Percentiles rank a stretch among this genome's conserved stretches.
These are phyloP conservation scores for Globisporangium radiosum DNA, from an alignment of 352 stramenopile species.

Conservation along the genomic window DNA sequence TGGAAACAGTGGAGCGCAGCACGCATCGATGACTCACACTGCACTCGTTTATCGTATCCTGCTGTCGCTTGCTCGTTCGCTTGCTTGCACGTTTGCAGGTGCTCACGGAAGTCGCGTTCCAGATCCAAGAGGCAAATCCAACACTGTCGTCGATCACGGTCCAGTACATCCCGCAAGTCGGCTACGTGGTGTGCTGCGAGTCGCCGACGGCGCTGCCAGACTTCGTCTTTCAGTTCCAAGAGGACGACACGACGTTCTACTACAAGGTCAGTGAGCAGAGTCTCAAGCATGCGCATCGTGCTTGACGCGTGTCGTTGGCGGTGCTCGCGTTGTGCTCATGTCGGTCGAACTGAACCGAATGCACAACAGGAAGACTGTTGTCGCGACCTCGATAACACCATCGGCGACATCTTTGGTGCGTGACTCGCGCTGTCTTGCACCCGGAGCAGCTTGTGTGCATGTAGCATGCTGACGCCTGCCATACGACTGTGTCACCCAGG, in stretches of 20 bases:
- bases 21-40: too few relatives aligned
- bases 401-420: conserved; percentile 79
- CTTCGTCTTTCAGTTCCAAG: conserved; percentile 86
- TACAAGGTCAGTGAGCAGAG: conserved; percentile 57
- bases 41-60: too few relatives aligned
- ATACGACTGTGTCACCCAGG: conserved; percentile 21
- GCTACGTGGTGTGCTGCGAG: conserved; percentile 81
- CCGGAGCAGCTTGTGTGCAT: neutral
- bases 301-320: neutral
- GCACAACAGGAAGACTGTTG: conserved; percentile 57
- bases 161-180: conserved; percentile 84
- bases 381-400: conserved; percentile 67
- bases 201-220: conserved; percentile 54
- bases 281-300: too few relatives aligned
- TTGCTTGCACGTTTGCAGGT: conserved; percentile 29
- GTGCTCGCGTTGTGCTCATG: too few relatives aligned
- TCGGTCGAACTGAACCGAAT: too few relatives aligned
- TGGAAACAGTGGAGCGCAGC: too few relatives aligned
- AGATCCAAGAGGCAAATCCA: conserved; percentile 72
- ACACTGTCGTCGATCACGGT: conserved; percentile 69
- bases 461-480: too few relatives aligned
- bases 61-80: neutral
- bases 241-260: conserved; percentile 81
- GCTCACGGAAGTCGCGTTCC: conserved; percentile 74
- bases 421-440: neutral